phyloP scores from a whole-genome alignment of 306 rosid species.

The Cicer yamashitae region DNA sequence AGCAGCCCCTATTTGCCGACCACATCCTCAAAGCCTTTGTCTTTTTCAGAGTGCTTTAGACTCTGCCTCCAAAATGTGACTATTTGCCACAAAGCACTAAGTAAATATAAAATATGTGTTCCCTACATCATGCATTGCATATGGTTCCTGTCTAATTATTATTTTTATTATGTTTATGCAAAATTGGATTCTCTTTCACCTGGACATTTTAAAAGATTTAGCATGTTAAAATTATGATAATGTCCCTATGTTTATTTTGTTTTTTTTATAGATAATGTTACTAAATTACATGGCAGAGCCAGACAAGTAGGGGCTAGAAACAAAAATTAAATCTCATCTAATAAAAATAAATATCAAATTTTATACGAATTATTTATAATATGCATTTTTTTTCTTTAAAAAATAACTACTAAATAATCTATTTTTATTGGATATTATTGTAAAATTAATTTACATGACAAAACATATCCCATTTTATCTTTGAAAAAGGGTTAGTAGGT shows the following conservation, averaged over 20 bases:
- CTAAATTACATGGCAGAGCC: no score
- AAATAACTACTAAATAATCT: no score
- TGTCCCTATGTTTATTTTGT: background rate
- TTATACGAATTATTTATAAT: no score
- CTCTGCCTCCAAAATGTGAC: constrained; percentile 30
- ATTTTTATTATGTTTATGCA: background rate
- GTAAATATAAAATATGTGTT: background rate
- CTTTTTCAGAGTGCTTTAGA: constrained; percentile 39
- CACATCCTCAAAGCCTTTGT: constrained; percentile 41
- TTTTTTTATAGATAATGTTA: background rate
- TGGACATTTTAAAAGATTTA: constrained; percentile 4
- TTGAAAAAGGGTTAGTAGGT: no score
- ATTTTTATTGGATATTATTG: no score
- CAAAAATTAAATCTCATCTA: no score
- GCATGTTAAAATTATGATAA: background rate
- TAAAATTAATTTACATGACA: no score
- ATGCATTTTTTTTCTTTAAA: no score
- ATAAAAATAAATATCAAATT: no score
- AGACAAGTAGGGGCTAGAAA: no score
- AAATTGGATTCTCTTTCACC: background rate
- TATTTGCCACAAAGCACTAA: background rate
- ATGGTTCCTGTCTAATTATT: constrained; percentile 28
- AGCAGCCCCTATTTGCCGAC: constrained; percentile 54
- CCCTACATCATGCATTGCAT: constrained; percentile 6
- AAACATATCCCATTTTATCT: no score